Percentiles rank a stretch among this genome's conserved stretches.
phyloP scores from a whole-genome alignment of 768 basidiomycete genomes.

The Trametopsis cervina region DNA sequence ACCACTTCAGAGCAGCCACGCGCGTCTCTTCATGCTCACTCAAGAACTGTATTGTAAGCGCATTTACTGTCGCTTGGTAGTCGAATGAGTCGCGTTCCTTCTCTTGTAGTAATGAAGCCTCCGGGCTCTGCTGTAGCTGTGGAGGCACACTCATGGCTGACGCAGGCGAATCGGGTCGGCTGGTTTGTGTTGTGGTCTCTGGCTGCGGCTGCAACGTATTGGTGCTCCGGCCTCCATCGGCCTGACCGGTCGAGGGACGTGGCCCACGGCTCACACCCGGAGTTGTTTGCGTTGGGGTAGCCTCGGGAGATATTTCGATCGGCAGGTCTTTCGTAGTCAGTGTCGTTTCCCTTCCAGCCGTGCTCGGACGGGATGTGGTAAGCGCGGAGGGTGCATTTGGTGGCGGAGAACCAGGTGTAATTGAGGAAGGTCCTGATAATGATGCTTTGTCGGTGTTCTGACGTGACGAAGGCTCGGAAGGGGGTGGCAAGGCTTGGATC shows the following conservation, averaged over 20 bases:
- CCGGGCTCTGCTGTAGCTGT: constrained; percentile 19
- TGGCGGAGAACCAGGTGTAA: constrained; percentile 47
- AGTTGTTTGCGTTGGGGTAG: constrained; percentile 7
- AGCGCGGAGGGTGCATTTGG: constrained; percentile 32
- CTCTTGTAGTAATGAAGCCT: constrained; percentile 28
- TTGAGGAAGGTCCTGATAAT: constrained; percentile 23
- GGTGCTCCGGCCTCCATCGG: constrained; percentile 4
- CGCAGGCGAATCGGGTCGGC: constrained; percentile 28
- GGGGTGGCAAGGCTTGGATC: constrained; percentile 78
- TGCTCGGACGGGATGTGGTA: constrained; percentile 43
- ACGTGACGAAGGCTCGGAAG: constrained; percentile 40
- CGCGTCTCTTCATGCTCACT: constrained; percentile 96
- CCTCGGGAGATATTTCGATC: constrained; percentile 36
- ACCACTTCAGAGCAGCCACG: constrained; percentile 94
- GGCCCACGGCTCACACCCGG: neutral
- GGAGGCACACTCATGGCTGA: constrained; percentile 21
- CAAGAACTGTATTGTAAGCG: constrained; percentile 87
- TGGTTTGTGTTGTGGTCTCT: constrained; percentile 14
- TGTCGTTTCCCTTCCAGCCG: constrained; percentile 25
- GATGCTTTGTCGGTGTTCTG: constrained; percentile 25
- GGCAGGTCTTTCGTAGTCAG: constrained; percentile 39
- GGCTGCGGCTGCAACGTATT: constrained; percentile 1
- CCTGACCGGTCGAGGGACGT: constrained; percentile 4
- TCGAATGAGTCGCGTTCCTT: constrained; percentile 72
- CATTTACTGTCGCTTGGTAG: constrained; percentile 89